Base-by-base conservation (phyloP, 2,329 filamentous ascomycete species). In the Fusarium scirpi region DNA sequence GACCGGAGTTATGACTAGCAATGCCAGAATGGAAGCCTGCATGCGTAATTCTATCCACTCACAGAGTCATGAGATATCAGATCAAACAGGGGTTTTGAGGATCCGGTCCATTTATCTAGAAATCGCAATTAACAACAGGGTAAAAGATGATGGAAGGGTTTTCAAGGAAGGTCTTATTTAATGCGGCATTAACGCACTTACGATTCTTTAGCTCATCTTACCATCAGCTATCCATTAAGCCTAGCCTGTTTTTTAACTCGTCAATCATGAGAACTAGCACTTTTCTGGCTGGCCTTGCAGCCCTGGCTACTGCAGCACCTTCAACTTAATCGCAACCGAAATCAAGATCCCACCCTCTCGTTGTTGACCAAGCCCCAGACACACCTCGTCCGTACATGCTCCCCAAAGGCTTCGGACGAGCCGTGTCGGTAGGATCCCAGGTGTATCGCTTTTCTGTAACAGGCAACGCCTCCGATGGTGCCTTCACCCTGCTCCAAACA, bases 401-500 rank as follows among this genome's bases (percentile, higher is more conserved):
- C 8, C 48, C 48, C 18, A 52, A 52, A 29, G 48, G 32, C 32
- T 40, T 52, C 32, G 48, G 48, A 3, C 48, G 48, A 52, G 48
- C 48, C 24, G 48, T 52, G 12, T 40, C 32, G n/a, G 32, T 52
- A 52, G 48, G 48, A 24, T 52, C 48, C 8, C 48, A 40, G 32
- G 48, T 52, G 12, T 52, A 52, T 24, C 48, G 48, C 10, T 52
- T 52, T 40, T 52, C 48, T 6, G 48, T 52, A 15, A 52, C 48
- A 40, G 48, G 48, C 32, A 52, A 52, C 32, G 48, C 48, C 32
- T 52, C 48, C 2, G 48, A 41, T 22, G 48, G 48, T 52, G 48
- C 48, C 24, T 52, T 52, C 22, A 52, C 48, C 9, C 16, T 52
- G n/a, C 48, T 52, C 48, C 48, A 52, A 52, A 52, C 48, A 8